Evolutionary conservation across 768 basidiomycete species (phyloP).

Genomic region (Phylloporus scabripes): DNA sequence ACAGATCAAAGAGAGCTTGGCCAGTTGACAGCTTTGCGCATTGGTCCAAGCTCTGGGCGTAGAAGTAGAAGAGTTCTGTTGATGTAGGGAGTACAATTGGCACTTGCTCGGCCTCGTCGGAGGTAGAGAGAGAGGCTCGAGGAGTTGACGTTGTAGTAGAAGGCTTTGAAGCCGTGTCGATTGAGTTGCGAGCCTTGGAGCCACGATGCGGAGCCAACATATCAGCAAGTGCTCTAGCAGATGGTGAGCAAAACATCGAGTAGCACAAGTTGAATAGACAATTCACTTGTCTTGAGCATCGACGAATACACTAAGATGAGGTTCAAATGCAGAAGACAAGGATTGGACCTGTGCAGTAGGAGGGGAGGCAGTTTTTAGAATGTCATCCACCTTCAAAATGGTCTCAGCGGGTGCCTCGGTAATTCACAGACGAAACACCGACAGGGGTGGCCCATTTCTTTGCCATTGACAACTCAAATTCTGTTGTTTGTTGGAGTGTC

Average conservation of each 20-base stretch:
- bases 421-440: constrained; percentile 17
- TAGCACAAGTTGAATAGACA: not conserved
- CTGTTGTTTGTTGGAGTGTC: constrained; percentile 75
- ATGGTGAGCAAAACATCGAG: not conserved
- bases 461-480: constrained; percentile 79
- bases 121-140: constrained; percentile 34
- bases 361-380: constrained; percentile 49
- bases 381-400: constrained; percentile 51
- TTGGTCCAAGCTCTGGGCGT: constrained; percentile 90
- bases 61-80: constrained; percentile 96
- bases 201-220: constrained; percentile 82
- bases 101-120: constrained; percentile 42
- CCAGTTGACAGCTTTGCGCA: constrained; percentile 88
- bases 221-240: constrained; percentile 70
- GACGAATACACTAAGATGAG: constrained; percentile 88
- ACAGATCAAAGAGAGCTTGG: constrained; percentile 76
- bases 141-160: constrained; percentile 27
- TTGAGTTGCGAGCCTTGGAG: constrained; percentile 56
- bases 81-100: constrained; percentile 85
- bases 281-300: constrained; percentile 95
- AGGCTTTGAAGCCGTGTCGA: constrained; percentile 46
- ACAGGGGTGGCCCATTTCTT: constrained; percentile 82
- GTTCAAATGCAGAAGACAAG: constrained; percentile 88
- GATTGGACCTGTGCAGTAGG: constrained; percentile 51
- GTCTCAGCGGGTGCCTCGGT: not conserved